Base-by-base conservation (phyloP, 176 grass and related monocot species). In the Elymus sibiricus region DNA sequence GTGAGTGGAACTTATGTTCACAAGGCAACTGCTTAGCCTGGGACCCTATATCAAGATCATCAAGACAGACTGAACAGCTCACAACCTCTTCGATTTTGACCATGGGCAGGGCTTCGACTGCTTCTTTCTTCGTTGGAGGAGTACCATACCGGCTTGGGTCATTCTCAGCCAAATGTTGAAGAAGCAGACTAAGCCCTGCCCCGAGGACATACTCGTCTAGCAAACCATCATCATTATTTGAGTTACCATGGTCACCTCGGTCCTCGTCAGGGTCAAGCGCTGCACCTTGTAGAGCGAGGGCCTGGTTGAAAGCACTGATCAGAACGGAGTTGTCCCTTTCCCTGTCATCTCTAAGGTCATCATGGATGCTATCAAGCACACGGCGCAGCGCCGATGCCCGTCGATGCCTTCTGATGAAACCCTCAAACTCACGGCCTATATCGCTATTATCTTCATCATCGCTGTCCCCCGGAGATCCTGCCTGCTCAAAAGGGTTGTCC, bases 141-240 rank as follows among this genome's bases (percentile, higher is more conserved):
- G 94, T 94, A 13, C 97, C 97, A 47, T 94, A 90, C 49, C 89
- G 82, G 51, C 79, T 90, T 22, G 89, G 86, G 7, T 97, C 94
- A 16, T 90, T 94, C 89, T 99, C 97, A 7, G 88, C 85, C 85
- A 99, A 93, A 89, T 99, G 94, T 13, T 97, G 92, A 84, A 99
- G 88, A 83, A 99, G 85, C 34, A 97, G 78, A 82, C 92, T 93
- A 74, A 99, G 88, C 11, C 92, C 90, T 58, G 94, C 81, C 12
- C 94, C 97, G 3, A 99, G 69, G 76, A 93, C 93, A 78, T 96
- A 94, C 63, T 99, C 92, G 46, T 95, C 97, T 11, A 97, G 63
- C 69, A 93, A 83, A 27, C 81, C 76, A 83, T 86, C 82, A 5
- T 86, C 79, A 32, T 80, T 86, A 21, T 35, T 86, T 64, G 87